Percentiles rank a stretch among this genome's conserved stretches.
Conservation (phyloP, 768 basidiomycete species). For the Trametes cubensis region DNA sequence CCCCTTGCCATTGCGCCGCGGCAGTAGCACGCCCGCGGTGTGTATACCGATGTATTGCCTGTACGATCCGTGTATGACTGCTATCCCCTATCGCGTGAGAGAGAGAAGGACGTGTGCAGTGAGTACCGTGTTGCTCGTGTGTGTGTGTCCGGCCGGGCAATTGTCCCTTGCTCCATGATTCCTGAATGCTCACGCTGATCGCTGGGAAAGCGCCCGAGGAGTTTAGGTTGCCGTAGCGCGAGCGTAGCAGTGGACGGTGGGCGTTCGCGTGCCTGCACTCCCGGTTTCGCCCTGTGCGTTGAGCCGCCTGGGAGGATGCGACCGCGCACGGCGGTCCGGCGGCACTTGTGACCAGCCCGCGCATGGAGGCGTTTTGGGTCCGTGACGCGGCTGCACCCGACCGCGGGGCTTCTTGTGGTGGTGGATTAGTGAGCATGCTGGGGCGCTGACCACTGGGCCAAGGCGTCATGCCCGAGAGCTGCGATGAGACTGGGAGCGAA, state of each 20-base stretch:
- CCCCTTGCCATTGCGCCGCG: slow-evolving; percentile 1
- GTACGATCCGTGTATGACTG: neutral
- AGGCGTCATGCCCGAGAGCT: neutral
- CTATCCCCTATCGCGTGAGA: slow-evolving; percentile 8
- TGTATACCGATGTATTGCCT: slow-evolving; percentile 10
- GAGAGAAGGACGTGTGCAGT: neutral
- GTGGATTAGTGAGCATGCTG: neutral
- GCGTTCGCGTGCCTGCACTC: slow-evolving; percentile 11
- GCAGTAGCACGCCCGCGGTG: slow-evolving; percentile 2
- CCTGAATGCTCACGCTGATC: too few relatives aligned
- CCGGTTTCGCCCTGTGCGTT: slow-evolving; percentile 16
- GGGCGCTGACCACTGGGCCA: too few relatives aligned
- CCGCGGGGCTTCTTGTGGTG: too few relatives aligned
- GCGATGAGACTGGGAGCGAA: neutral
- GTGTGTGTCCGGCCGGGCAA: too few relatives aligned
- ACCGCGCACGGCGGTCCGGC: slow-evolving; percentile 4
- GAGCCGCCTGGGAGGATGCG: neutral
- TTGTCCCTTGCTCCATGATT: too few relatives aligned
- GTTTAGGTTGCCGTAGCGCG: neutral
- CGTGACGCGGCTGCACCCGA: slow-evolving; percentile 11
- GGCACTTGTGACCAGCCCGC: slow-evolving; percentile 12
- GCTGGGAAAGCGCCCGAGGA: neutral
- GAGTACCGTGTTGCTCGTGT: too few relatives aligned
- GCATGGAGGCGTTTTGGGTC: neutral
- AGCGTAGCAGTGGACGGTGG: neutral